Conservation (phyloP, 495 filamentous ascomycete genomes). For the Rhypophila decipiens region DNA sequence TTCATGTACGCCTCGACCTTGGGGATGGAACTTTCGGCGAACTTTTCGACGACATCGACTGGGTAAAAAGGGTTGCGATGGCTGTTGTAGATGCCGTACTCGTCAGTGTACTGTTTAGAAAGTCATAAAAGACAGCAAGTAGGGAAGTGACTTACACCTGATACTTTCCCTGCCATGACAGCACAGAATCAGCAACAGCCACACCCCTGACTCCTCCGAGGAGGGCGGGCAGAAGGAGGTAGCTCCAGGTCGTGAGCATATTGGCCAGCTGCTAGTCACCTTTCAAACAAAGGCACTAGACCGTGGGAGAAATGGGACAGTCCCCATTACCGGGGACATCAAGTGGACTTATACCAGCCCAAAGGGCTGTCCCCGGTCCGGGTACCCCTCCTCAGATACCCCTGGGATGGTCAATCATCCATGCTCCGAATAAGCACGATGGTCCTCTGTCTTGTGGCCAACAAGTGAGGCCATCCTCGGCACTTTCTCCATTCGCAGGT, state of each 20-base stretch:
- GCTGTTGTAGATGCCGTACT: slow-evolving; percentile 8
- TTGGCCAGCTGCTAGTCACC: too few relatives aligned
- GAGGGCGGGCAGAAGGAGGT: slow-evolving; percentile 28
- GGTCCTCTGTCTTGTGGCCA: too few relatives aligned
- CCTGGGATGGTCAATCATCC: too few relatives aligned
- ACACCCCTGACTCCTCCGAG: slow-evolving; percentile 18
- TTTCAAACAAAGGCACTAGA: too few relatives aligned
- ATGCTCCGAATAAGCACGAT: too few relatives aligned
- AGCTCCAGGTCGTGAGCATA: slow-evolving; percentile 27
- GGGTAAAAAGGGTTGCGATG: slow-evolving; percentile 31
- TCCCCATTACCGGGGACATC: too few relatives aligned
- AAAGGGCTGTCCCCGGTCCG: too few relatives aligned
- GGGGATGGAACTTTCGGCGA: slow-evolving; percentile 30
- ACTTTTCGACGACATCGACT: slow-evolving; percentile 33
- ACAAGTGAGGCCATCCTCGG: too few relatives aligned
- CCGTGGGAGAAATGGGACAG: too few relatives aligned
- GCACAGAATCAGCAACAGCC: neutral
- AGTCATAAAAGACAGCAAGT: neutral
- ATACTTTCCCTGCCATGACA: slow-evolving; percentile 25
- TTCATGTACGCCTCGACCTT: slow-evolving; percentile 31
- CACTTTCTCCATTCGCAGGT: too few relatives aligned
- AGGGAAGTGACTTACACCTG: slow-evolving; percentile 19
- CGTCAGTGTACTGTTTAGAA: neutral
- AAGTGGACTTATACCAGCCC: too few relatives aligned
- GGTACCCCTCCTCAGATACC: too few relatives aligned